These are phyloP conservation scores for Globisporangium abappressorium DNA, from an alignment of 352 stramenopile genomes.

Conservation along the genomic window DNA sequence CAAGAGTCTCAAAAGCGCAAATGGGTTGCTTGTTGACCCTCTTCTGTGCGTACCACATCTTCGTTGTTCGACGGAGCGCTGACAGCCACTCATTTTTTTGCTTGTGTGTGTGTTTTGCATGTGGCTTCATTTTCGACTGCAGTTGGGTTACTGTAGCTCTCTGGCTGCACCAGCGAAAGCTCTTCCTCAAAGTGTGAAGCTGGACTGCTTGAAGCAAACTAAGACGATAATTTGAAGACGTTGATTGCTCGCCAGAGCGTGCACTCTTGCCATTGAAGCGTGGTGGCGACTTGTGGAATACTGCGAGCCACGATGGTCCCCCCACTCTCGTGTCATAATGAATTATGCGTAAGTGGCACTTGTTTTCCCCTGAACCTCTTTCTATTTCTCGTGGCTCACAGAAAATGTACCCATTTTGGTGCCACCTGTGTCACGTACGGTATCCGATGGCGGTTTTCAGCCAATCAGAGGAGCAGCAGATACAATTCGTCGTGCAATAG, in stretches of 20 bases:
- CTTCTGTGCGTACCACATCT: not conserved
- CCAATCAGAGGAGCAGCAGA: not conserved
- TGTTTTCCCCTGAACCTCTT: not conserved
- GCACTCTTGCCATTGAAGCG: not conserved
- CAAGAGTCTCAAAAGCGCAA: not conserved
- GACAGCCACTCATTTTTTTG: slow-evolving; percentile 2
- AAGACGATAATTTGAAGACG: not conserved
- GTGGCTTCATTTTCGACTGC: not conserved
- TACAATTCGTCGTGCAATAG: not conserved
- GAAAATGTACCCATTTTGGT: not conserved
- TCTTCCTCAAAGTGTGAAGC: slow-evolving; percentile 28
- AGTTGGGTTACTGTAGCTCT: slow-evolving; percentile 39
- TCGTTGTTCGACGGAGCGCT: not conserved
- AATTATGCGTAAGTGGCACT: not conserved
- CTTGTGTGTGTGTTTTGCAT: slow-evolving; percentile 7
- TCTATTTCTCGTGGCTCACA: not conserved
- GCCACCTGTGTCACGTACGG: not conserved
- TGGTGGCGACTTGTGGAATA: not conserved
- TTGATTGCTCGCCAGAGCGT: not conserved
- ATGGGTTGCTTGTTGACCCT: not conserved
- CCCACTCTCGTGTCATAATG: not conserved
- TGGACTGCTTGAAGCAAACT: too few species aligned
- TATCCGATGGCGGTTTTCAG: not conserved
- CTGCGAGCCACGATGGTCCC: not conserved
- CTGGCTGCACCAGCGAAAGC: slow-evolving; percentile 28